These are phyloP conservation scores for Pycnococcus provasolii DNA, from an alignment of 139 green algal species.

Conservation along the genomic window DNA sequence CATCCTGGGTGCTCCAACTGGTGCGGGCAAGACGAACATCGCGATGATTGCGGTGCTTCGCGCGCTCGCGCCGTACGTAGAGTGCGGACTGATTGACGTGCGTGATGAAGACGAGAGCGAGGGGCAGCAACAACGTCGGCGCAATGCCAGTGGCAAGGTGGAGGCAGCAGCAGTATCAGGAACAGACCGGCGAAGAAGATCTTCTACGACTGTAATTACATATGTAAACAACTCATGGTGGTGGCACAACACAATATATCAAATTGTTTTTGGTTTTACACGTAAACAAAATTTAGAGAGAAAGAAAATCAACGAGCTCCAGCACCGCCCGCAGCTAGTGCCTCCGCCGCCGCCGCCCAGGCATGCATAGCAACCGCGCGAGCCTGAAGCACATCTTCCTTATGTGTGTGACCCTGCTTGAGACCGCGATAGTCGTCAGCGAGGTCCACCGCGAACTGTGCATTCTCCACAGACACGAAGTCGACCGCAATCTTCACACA, in stretches of 20 bases:
- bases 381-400: conserved; percentile 46
- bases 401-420: conserved; percentile 28
- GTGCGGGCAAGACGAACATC: conserved; percentile 98
- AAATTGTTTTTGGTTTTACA: no score
- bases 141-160: conserved; percentile 41
- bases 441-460: conserved; percentile 27
- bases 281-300: no score
- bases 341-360: no score
- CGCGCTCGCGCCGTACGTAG: conserved; percentile 66
- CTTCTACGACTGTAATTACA: no score
- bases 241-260: no score
- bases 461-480: conserved; percentile 70
- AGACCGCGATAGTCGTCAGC: conserved; percentile 32
- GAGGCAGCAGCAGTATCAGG: conserved; percentile 41
- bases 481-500: conserved; percentile 71
- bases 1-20: conserved; percentile 58
- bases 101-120: conserved; percentile 22
- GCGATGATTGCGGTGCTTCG: conserved; percentile 92
- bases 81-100: conserved; percentile 21
- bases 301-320: no score
- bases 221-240: no score
- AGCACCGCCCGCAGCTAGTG: no score
- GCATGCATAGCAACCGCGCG: background rate
- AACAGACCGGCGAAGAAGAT: no score
- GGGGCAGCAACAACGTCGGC: no score